These are phyloP conservation scores for Pythium diclinum DNA, from an alignment of 352 stramenopile species.

Conservation along the genomic window DNA sequence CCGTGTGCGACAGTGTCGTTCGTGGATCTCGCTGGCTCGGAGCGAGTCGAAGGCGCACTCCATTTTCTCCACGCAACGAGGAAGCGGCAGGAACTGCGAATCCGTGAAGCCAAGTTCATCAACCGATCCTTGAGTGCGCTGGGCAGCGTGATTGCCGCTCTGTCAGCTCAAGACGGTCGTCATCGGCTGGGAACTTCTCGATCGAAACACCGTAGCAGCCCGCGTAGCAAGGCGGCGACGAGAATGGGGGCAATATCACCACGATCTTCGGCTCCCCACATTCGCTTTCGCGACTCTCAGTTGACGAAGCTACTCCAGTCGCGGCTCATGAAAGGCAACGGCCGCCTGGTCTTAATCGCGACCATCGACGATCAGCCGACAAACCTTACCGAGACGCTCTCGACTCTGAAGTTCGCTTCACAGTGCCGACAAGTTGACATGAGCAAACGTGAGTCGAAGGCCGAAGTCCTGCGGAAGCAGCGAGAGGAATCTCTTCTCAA, in stretches of 20 bases:
- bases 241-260: not conserved
- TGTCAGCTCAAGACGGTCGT: constrained; percentile 28
- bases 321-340: constrained; percentile 40
- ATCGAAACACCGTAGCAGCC: constrained; percentile 5
- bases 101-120: constrained; percentile 79
- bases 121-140: constrained; percentile 67
- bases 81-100: constrained; percentile 51
- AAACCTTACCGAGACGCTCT: constrained; percentile 64
- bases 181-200: not conserved
- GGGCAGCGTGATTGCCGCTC: constrained; percentile 59
- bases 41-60: constrained; percentile 51
- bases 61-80: constrained; percentile 53
- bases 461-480: constrained; percentile 13
- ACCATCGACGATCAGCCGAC: constrained; percentile 52
- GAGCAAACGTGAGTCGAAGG: constrained; percentile 16
- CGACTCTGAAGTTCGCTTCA: constrained; percentile 72
- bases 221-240: not conserved
- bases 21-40: constrained; percentile 68
- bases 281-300: constrained; percentile 71
- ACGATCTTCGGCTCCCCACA: constrained; percentile 21
- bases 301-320: constrained; percentile 68
- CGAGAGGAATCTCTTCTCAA: constrained; percentile 37
- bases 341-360: constrained; percentile 55
- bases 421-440: constrained; percentile 63
- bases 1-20: constrained; percentile 51